These are phyloP conservation scores for Vaucheria bursata DNA, from an alignment of 352 stramenopile genomes.

Conservation along the genomic window DNA sequence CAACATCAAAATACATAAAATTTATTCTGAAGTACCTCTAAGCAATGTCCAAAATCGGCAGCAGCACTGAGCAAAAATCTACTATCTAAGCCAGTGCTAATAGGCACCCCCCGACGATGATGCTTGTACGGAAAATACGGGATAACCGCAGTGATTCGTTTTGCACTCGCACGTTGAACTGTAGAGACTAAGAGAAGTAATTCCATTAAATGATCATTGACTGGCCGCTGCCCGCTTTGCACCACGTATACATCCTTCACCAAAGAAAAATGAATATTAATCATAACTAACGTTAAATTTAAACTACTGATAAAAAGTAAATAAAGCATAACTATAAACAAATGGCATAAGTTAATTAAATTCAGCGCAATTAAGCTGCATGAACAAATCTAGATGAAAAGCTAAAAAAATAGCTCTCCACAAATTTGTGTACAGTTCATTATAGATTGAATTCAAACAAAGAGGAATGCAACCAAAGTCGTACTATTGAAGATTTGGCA, in stretches of 20 bases:
- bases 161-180: constrained; percentile 78
- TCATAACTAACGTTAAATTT: neutral
- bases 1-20: too few species aligned
- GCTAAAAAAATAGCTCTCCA: too few species aligned
- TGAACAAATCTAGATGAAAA: too few species aligned
- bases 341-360: neutral
- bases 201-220: constrained; percentile 89
- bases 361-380: neutral
- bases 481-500: too few species aligned
- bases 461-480: too few species aligned
- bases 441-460: too few species aligned
- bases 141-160: constrained; percentile 83
- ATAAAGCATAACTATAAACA: neutral
- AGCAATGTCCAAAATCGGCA: constrained; percentile 17
- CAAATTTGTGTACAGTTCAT: too few species aligned
- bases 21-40: constrained; percentile 6
- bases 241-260: constrained; percentile 84
- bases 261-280: too few species aligned
- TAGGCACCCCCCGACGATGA: constrained; percentile 68
- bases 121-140: constrained; percentile 84
- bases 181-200: constrained; percentile 85
- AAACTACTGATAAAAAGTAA: neutral
- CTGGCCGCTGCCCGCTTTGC: constrained; percentile 75
- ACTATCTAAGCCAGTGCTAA: constrained; percentile 75
- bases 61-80: constrained; percentile 77